Evolutionary conservation across 208 protist species (phyloP).

Genomic region (Lotmaria passim): DNA sequence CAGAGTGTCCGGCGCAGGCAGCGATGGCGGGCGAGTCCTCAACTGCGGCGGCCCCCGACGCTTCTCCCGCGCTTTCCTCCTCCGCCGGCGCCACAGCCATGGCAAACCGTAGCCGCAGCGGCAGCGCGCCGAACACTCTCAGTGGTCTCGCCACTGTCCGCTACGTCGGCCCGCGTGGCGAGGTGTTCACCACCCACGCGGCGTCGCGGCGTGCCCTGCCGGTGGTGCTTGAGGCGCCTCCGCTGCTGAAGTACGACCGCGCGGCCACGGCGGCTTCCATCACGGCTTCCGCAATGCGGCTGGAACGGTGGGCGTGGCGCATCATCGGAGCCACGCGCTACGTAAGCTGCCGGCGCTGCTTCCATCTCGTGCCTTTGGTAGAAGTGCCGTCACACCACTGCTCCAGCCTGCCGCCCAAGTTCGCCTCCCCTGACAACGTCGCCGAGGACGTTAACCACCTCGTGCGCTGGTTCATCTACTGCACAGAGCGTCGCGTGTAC

Average conservation of each 20-base stretch:
- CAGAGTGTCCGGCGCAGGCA: conserved; percentile 21
- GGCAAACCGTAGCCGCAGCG: background rate
- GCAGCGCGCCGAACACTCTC: background rate
- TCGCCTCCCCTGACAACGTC: conserved; percentile 26
- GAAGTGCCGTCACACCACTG: conserved; percentile 57
- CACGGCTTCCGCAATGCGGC: conserved; percentile 22
- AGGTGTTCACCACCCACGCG: conserved; percentile 62
- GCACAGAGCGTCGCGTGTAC: conserved; percentile 42
- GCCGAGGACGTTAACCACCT: conserved; percentile 41
- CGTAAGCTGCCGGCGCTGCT: conserved; percentile 55
- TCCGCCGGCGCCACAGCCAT: background rate
- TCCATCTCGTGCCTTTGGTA: conserved; percentile 51
- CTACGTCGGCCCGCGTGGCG: conserved; percentile 61
- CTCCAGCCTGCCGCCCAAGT: conserved; percentile 29
- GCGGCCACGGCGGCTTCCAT: conserved; percentile 10
- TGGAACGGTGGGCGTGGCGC: conserved; percentile 81
- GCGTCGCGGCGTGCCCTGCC: conserved; percentile 34
- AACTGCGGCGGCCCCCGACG: background rate
- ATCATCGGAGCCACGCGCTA: conserved; percentile 59
- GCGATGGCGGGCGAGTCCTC: background rate
- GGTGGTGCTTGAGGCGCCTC: conserved; percentile 23
- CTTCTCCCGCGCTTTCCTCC: conserved; percentile 1
- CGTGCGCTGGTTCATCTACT: conserved; percentile 49
- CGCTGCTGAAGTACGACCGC: conserved; percentile 11
- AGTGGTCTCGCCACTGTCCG: background rate